phyloP scores from a whole-genome alignment of 306 rosid species.

The Canavalia gladiata region DNA sequence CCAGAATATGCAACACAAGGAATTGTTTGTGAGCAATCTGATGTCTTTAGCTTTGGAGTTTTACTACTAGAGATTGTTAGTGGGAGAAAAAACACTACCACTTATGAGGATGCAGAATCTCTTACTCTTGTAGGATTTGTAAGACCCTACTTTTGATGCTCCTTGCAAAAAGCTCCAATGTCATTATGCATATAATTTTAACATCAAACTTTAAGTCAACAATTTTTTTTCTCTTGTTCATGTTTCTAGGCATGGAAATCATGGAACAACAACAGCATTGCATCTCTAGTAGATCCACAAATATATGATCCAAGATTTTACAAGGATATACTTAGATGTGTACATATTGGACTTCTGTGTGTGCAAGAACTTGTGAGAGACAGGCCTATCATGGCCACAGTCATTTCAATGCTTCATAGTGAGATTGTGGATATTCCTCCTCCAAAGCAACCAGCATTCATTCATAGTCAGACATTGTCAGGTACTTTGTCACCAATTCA shows the following conservation, averaged over 20 bases:
- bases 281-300: constrained; percentile 11
- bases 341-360: constrained; percentile 32
- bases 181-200: not conserved
- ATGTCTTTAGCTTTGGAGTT: constrained; percentile 28
- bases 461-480: constrained; percentile 8
- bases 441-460: constrained; percentile 26
- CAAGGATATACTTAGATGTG: constrained; percentile 10
- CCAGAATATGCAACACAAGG: constrained; percentile 22
- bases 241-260: constrained; percentile 31
- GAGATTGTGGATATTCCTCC: constrained; percentile 1
- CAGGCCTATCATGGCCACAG: constrained; percentile 14
- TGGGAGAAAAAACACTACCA: constrained; percentile 16
- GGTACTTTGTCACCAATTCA: not conserved
- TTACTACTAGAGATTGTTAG: constrained; percentile 34
- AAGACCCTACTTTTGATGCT: not conserved
- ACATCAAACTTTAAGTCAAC: not conserved
- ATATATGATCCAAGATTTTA: constrained; percentile 10
- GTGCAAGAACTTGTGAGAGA: constrained; percentile 27
- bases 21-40: constrained; percentile 14
- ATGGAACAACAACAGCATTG: constrained; percentile 12
- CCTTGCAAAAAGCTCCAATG: not conserved
- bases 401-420: constrained; percentile 37
- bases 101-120: constrained; percentile 5
- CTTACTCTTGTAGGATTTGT: constrained; percentile 22
- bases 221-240: not conserved